These are phyloP conservation scores for Plasmodium ovale DNA, from an alignment of 169 alveolate species.

Conservation along the genomic window DNA sequence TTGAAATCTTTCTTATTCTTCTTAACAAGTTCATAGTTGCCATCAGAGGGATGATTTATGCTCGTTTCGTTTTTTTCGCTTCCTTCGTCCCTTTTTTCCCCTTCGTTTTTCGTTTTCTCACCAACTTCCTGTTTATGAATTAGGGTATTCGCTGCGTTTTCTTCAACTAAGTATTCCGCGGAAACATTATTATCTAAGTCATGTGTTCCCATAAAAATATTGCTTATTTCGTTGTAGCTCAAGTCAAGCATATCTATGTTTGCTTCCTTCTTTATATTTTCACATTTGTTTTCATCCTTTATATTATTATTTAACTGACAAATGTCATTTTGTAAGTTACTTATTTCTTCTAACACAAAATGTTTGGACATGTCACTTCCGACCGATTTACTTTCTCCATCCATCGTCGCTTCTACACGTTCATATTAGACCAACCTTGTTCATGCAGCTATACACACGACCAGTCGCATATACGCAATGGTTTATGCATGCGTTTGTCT, in stretches of 20 bases:
- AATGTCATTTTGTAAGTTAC: constrained; percentile 11
- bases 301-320: constrained; percentile 5
- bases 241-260: neutral
- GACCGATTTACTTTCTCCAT: constrained; percentile 1
- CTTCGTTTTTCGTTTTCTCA: neutral
- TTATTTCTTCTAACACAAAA: constrained; percentile 2
- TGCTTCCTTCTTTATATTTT: constrained; percentile 29
- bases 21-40: constrained; percentile 2
- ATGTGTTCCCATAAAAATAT: neutral
- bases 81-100: neutral
- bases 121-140: neutral
- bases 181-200: neutral
- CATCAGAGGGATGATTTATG: constrained; percentile 5
- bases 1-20: neutral
- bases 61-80: neutral
- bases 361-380: constrained; percentile 9
- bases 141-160: neutral
- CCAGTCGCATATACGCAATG: neutral
- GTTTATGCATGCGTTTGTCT: neutral
- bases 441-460: neutral
- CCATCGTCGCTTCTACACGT: constrained; percentile 1
- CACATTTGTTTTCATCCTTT: neutral
- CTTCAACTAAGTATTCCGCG: neutral
- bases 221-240: neutral
- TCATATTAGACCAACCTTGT: neutral